Conservation (phyloP, 2,329 filamentous ascomycete genomes). For the Monosporascus sp. region DNA sequence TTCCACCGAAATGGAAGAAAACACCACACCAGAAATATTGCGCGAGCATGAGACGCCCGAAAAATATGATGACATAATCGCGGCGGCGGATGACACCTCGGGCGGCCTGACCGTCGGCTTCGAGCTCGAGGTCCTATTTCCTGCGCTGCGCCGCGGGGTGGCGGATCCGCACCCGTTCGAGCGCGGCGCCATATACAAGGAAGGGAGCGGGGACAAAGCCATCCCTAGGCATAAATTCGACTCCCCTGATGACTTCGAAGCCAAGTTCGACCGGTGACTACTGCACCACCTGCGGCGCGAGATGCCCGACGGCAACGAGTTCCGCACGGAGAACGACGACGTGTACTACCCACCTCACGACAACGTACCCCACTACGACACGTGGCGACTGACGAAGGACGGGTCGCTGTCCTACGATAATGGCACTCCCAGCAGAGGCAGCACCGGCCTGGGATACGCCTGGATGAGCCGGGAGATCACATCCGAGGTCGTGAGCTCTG, state of each 20-base stretch:
- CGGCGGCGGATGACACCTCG: conserved; percentile 10
- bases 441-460: background rate
- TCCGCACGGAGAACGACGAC: conserved; percentile 9
- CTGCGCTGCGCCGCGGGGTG: background rate
- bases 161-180: conserved; percentile 10
- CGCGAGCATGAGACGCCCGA: background rate
- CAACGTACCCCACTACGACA: conserved; percentile 12
- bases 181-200: background rate
- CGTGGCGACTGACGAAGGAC: conserved; percentile 17
- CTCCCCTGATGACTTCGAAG: background rate
- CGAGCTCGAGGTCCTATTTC: conserved; percentile 21
- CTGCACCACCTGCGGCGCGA: conserved; percentile 2
- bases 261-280: background rate
- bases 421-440: background rate
- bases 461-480: conserved; percentile 18
- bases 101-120: conserved; percentile 19
- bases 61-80: conserved; percentile 14
- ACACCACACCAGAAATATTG: background rate
- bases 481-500: conserved; percentile 12
- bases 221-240: no score
- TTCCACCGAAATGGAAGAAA: background rate
- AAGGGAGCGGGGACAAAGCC: background rate
- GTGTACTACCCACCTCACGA: conserved; percentile 9
- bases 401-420: background rate
- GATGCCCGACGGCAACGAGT: conserved; percentile 1